A percentile compares a stretch with the other conserved stretches of the same genome.
Conservation (phyloP, 108 stramenopile genomes). For the Phaeodactylum tricornutum region DNA sequence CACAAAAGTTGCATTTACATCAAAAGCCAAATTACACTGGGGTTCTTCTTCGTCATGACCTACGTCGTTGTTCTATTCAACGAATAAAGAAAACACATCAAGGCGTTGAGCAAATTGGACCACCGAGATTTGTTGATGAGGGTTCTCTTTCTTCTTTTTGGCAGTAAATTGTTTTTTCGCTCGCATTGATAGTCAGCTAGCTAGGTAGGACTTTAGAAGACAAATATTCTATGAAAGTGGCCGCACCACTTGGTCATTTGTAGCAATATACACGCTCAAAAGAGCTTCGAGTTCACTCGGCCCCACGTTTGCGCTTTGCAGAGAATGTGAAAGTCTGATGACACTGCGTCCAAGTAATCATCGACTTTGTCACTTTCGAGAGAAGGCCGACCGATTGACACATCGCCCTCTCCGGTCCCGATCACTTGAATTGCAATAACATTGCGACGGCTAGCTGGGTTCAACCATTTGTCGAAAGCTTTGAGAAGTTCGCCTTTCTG, state of each 20-base stretch:
- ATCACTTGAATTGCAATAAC: constrained; percentile 55
- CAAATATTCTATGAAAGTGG: too few relatives aligned
- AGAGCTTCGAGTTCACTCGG: constrained; percentile 20
- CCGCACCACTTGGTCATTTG: too few relatives aligned
- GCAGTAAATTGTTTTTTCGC: too few relatives aligned
- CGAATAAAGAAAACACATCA: too few relatives aligned
- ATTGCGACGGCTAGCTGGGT: constrained; percentile 24
- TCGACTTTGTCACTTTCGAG: constrained; percentile 10
- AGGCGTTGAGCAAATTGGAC: too few relatives aligned
- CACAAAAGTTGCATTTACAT: too few relatives aligned
- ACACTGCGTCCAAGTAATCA: constrained; percentile 31
- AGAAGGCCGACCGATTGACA: constrained; percentile 37
- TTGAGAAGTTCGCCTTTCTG: constrained; percentile 42
- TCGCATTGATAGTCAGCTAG: too few relatives aligned
- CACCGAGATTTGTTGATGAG: too few relatives aligned
- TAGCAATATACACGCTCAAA: too few relatives aligned
- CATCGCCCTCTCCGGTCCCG: constrained; percentile 42
- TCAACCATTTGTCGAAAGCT: constrained; percentile 69
- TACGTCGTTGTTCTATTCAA: not conserved
- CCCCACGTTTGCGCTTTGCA: constrained; percentile 41
- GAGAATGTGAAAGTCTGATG: constrained; percentile 35
- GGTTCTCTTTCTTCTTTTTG: too few relatives aligned
- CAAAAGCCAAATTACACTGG: too few relatives aligned
- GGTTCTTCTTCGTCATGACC: constrained; percentile 1
- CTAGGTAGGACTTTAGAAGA: too few relatives aligned